Conservation (phyloP, 2,329 filamentous ascomycete species). For the Fusarium illudens region DNA sequence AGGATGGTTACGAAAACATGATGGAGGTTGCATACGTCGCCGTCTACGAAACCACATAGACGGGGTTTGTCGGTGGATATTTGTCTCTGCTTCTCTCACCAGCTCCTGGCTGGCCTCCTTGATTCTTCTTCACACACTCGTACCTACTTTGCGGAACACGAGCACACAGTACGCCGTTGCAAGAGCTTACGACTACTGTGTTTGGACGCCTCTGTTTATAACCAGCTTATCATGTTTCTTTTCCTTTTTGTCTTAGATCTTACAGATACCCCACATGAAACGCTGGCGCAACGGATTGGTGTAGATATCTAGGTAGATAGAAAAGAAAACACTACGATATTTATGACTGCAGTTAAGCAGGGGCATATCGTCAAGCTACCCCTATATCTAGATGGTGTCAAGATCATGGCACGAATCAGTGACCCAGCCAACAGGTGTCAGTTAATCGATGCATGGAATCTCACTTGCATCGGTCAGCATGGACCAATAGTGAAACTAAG, state of each 20-base stretch:
- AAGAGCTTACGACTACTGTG: constrained; percentile 2
- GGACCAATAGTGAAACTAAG: constrained; percentile 8
- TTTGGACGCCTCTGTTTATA: background rate
- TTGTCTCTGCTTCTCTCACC: background rate
- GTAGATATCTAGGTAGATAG: constrained; percentile 15
- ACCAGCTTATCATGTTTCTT: constrained; percentile 11
- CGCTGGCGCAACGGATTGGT: constrained; percentile 5
- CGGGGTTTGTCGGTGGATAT: background rate
- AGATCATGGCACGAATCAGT: background rate
- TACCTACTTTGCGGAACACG: background rate
- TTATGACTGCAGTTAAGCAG: constrained; percentile 18
- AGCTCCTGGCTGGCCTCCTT: background rate
- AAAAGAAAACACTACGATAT: constrained; percentile 18
- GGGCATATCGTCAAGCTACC: background rate
- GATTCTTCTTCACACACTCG: background rate
- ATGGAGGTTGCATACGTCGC: constrained; percentile 53
- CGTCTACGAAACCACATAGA: constrained; percentile 46
- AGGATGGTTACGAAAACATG: constrained; percentile 51
- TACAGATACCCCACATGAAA: constrained; percentile 12
- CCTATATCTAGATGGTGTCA: background rate
- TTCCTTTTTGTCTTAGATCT: constrained; percentile 3
- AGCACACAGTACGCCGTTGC: background rate
- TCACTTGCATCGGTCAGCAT: background rate
- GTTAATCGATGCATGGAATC: no score
- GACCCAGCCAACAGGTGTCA: no score